phyloP scores from a whole-genome alignment of 2,329 filamentous ascomycete genomes.

The Hypoxylon sp. region DNA sequence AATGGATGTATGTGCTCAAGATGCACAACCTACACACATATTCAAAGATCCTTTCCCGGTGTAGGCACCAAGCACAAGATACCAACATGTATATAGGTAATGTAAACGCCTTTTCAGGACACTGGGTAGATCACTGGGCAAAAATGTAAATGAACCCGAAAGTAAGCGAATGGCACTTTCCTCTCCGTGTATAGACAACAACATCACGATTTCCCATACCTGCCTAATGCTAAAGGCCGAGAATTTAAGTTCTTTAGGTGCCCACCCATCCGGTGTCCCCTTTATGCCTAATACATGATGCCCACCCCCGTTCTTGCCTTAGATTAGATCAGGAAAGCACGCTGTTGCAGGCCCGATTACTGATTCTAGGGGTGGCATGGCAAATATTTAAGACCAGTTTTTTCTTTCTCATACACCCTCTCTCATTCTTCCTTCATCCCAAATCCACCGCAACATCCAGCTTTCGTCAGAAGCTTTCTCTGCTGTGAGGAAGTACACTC shows the following conservation, averaged over 20 bases:
- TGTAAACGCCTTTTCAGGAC: background rate
- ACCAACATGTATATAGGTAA: background rate
- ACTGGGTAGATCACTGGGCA: background rate
- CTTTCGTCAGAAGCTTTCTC: background rate
- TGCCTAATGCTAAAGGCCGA: background rate
- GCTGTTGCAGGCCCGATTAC: too few species aligned
- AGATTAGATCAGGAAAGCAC: background rate
- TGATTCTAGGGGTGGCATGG: background rate
- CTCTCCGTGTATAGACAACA: background rate
- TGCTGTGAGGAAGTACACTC: slow-evolving; percentile 1
- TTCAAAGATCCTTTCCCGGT: background rate
- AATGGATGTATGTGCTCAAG: background rate
- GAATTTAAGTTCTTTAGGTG: background rate
- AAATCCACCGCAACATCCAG: slow-evolving; percentile 1
- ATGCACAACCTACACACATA: background rate
- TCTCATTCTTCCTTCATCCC: slow-evolving; percentile 10
- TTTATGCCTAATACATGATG: too few species aligned
- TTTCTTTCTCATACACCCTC: background rate
- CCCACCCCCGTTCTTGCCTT: background rate
- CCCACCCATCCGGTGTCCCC: background rate
- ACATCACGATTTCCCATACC: background rate
- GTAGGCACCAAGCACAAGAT: background rate
- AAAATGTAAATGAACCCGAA: background rate
- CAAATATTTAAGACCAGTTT: background rate
- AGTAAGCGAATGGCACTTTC: background rate